Percentiles rank a stretch among this genome's conserved stretches.
Evolutionary conservation across 148 eudicot genomes (phyloP).

Genomic region (Nyssa sinensis): DNA sequence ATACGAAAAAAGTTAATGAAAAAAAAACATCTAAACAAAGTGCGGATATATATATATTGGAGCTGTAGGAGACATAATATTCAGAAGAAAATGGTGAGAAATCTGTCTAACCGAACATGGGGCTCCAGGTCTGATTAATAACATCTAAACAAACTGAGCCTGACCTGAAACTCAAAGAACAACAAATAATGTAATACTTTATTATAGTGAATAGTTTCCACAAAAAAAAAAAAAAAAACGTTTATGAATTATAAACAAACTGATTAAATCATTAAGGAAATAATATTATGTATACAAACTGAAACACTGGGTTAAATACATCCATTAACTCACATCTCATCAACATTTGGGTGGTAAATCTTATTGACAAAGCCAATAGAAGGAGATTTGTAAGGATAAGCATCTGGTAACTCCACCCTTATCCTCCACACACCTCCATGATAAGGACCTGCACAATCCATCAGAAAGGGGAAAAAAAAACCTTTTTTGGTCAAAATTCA

Average conservation of each 20-base stretch:
- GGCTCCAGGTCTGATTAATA: slow-evolving; percentile 82
- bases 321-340: slow-evolving; percentile 52
- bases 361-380: slow-evolving; percentile 73
- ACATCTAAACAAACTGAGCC: slow-evolving; percentile 84
- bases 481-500: background rate
- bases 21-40: background rate
- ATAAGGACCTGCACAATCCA: slow-evolving; percentile 52
- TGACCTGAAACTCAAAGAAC: slow-evolving; percentile 43
- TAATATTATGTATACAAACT: background rate
- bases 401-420: slow-evolving; percentile 71
- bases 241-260: background rate
- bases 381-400: slow-evolving; percentile 72
- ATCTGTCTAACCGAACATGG: slow-evolving; percentile 67
- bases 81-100: slow-evolving; percentile 29
- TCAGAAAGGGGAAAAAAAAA: background rate
- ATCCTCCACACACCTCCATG: slow-evolving; percentile 73
- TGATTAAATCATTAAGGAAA: background rate
- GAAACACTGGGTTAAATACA: background rate
- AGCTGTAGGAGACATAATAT: background rate
- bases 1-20: background rate
- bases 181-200: background rate
- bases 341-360: slow-evolving; percentile 78
- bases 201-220: no score
- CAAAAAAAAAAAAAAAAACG: no score
- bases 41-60: background rate